phyloP scores from a whole-genome alignment of 768 basidiomycete genomes.

The Gelatoporia subvermispora region DNA sequence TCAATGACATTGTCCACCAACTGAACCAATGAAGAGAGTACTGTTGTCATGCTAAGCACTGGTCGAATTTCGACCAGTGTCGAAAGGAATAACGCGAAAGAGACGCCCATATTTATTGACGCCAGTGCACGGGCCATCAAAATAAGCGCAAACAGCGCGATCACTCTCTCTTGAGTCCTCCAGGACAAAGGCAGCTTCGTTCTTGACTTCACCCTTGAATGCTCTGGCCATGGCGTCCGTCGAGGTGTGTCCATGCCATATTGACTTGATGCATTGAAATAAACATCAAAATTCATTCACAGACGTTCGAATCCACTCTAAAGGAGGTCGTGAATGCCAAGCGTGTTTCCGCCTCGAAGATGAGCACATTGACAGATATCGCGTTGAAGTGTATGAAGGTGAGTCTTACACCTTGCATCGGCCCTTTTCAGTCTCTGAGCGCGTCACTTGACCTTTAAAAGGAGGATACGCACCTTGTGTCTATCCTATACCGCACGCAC shows the following conservation, averaged over 20 bases:
- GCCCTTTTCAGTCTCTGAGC: not conserved
- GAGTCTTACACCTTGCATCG: slow-evolving; percentile 22
- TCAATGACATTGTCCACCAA: too few species aligned
- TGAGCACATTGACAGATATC: slow-evolving; percentile 69
- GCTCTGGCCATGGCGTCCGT: slow-evolving; percentile 4
- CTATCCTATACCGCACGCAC: slow-evolving; percentile 85
- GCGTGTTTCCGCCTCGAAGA: slow-evolving; percentile 83
- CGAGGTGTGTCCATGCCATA: not conserved
- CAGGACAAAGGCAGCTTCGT: too few species aligned
- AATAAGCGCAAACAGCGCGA: slow-evolving; percentile 6
- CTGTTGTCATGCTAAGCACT: too few species aligned
- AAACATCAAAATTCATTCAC: not conserved
- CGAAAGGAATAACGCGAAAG: not conserved
- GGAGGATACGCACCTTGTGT: slow-evolving; percentile 85
- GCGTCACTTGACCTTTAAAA: slow-evolving; percentile 25
- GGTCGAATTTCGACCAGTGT: too few species aligned
- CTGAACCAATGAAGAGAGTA: too few species aligned
- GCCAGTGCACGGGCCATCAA: slow-evolving; percentile 17
- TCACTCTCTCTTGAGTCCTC: not conserved
- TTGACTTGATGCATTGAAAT: not conserved
- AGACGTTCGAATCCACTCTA: slow-evolving; percentile 80
- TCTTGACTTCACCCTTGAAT: too few species aligned
- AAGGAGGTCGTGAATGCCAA: slow-evolving; percentile 81
- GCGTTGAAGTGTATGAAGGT: slow-evolving; percentile 79
- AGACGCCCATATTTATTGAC: not conserved